Evolutionary conservation across 2,329 filamentous ascomycete species (phyloP).

Genomic region (Trichoderma hamatum): DNA sequence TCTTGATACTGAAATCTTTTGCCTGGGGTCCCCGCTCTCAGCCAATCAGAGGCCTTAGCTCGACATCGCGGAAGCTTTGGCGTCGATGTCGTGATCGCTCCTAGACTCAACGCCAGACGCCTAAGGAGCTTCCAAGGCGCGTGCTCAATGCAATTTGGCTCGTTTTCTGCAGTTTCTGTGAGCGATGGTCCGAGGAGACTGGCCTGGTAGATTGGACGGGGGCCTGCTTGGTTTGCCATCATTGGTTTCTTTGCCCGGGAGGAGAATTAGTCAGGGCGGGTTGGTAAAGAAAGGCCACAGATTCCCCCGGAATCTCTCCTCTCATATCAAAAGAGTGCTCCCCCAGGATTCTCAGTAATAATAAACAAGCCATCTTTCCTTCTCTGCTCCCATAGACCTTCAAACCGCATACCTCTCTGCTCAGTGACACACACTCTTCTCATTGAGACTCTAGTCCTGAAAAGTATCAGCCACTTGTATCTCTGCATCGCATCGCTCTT

Average conservation of each 20-base stretch:
- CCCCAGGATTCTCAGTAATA: constrained; percentile 8
- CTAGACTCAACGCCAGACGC: constrained; percentile 38
- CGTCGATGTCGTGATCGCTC: constrained; percentile 57
- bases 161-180: background rate
- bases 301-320: constrained; percentile 15
- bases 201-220: constrained; percentile 14
- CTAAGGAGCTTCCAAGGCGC: constrained; percentile 39
- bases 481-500: background rate
- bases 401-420: background rate
- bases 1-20: constrained; percentile 3
- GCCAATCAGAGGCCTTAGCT: constrained; percentile 42
- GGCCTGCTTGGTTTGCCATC: constrained; percentile 1
- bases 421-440: background rate
- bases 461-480: constrained; percentile 5
- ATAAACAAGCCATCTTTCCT: constrained; percentile 2
- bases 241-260: constrained; percentile 19
- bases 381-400: constrained; percentile 5
- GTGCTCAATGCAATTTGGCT: constrained; percentile 40
- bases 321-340: constrained; percentile 15
- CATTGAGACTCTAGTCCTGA: background rate
- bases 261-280: constrained; percentile 26
- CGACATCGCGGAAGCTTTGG: constrained; percentile 53
- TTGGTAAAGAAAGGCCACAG: constrained; percentile 7
- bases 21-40: constrained; percentile 23
- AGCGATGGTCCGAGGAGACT: constrained; percentile 13